These are phyloP conservation scores for Globomyces pollinis-pini DNA, from an alignment of 192 early-diverging fungal genomes.

Conservation along the genomic window DNA sequence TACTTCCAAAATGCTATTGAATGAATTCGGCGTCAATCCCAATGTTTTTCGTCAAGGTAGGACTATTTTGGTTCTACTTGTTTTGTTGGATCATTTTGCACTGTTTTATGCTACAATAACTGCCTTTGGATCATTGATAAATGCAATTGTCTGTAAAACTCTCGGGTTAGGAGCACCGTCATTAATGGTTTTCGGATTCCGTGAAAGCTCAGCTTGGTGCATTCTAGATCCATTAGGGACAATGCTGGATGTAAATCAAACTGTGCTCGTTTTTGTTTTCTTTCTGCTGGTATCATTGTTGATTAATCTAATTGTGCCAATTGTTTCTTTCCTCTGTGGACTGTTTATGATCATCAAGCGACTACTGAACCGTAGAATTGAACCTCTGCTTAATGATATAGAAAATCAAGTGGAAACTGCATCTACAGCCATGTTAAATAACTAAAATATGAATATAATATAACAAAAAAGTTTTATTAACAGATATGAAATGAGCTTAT, in stretches of 20 bases:
- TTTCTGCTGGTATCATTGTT: neutral
- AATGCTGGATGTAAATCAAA: neutral
- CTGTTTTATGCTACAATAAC: neutral
- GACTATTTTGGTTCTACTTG: neutral
- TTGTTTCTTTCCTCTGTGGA: neutral
- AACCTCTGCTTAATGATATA: neutral
- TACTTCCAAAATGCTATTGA: neutral
- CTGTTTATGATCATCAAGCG: neutral
- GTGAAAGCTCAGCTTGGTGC: neutral
- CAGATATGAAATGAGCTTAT: no score
- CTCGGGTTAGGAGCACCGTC: neutral
- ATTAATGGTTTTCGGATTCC: neutral
- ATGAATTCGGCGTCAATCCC: neutral
- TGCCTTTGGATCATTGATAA: neutral
- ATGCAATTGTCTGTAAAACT: neutral
- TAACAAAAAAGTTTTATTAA: no score
- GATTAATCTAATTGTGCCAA: neutral
- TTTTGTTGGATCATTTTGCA: constrained; percentile 1
- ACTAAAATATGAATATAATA: no score
- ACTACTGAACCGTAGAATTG: neutral
- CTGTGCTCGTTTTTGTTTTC: neutral
- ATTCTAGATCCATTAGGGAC: neutral
- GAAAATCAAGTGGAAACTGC: neutral
- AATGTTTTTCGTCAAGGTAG: neutral
- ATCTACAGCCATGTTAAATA: no score